Conservation (phyloP, 208 protist species). For the Lotmaria passim region DNA sequence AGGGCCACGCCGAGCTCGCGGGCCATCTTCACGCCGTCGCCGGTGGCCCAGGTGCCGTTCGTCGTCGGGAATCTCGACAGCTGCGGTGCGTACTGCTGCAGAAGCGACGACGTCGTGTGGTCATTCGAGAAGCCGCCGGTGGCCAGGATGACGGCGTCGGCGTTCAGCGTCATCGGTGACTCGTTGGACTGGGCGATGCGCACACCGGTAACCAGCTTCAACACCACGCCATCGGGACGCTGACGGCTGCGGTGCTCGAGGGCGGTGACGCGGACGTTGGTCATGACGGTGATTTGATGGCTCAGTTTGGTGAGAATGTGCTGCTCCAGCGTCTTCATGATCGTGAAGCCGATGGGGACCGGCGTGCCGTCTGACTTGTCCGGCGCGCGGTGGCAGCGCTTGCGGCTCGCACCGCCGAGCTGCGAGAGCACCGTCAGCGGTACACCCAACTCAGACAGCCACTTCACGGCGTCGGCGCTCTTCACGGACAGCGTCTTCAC, state of each 20-base stretch:
- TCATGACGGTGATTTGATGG: slow-evolving; percentile 72
- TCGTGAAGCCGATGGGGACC: slow-evolving; percentile 89
- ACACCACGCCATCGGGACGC: slow-evolving; percentile 43
- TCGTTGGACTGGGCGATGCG: slow-evolving; percentile 23
- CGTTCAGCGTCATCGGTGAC: slow-evolving; percentile 45
- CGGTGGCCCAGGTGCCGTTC: slow-evolving; percentile 87
- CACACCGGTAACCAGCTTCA: slow-evolving; percentile 61
- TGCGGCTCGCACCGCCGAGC: slow-evolving; percentile 88
- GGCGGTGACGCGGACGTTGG: slow-evolving; percentile 43
- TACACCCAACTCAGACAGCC: slow-evolving; percentile 79
- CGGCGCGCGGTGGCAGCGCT: slow-evolving; percentile 88
- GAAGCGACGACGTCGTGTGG: slow-evolving; percentile 56
- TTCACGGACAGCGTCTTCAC: slow-evolving; percentile 85
- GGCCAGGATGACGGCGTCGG: slow-evolving; percentile 88
- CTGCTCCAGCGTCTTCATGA: slow-evolving; percentile 84
- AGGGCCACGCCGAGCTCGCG: slow-evolving; percentile 70
- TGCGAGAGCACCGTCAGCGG: slow-evolving; percentile 86
- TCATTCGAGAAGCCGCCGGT: slow-evolving; percentile 91
- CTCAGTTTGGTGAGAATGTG: slow-evolving; percentile 68
- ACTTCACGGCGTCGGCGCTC: slow-evolving; percentile 81
- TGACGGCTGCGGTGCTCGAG: slow-evolving; percentile 44
- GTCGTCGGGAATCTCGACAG: slow-evolving; percentile 85
- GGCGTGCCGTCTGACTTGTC: slow-evolving; percentile 77
- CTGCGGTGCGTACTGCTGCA: slow-evolving; percentile 82
- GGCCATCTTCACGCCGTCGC: slow-evolving; percentile 84